Base-by-base conservation (phyloP, 2,329 filamentous ascomycete species). In the Sporothrix curviconia region DNA sequence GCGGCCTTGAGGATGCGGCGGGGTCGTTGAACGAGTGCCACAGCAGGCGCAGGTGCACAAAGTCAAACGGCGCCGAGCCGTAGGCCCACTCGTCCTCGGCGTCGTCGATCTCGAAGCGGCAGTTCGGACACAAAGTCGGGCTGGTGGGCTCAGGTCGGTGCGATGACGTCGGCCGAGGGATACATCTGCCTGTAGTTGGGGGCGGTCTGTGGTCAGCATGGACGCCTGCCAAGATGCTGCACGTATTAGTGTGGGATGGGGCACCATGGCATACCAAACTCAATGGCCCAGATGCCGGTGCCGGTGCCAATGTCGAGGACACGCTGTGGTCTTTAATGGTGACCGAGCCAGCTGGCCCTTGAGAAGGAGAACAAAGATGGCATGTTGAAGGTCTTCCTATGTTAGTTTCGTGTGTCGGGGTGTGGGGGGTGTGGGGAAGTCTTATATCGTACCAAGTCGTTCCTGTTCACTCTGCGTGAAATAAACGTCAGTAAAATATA, bases 31-130 rank as follows among this genome's bases (percentile, higher is more conserved):
- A 64, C 6, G 61, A 60, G 59, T 63, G 60, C 59, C 60, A 64
- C 28, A 64, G 50, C 28, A 64, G 59, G 3, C 79, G 78, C 1
- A 78, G 74, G 65, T 85, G 83, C 43, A 87, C 76, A 61, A 78
- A 81, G 67, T 86, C 82, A 61, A 84, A 83, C 53, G 54, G 75
- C 64, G 0, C 71, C 64, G 75, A 71, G 14, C 61, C 49, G 36
- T 71, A 81, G 66, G 71, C 80, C 73, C 73, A 77, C 1, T 72
- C 66, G 17, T 69, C 74, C 61, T 81, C 80, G 34, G 82, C 77
- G 61, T 87, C 83, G 66, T 87, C 84, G 39, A 86, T 77, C 56
- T 85, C 76, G 58, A 86, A 87, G 59, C 79, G 77, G 55, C 84
- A 81, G 63, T 87, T 87, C 15, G 76, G 74, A 82, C 0, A 85